Evolutionary conservation across 2,329 filamentous ascomycete genomes (phyloP).

Genomic region (Scedosporium aurantiacum): DNA sequence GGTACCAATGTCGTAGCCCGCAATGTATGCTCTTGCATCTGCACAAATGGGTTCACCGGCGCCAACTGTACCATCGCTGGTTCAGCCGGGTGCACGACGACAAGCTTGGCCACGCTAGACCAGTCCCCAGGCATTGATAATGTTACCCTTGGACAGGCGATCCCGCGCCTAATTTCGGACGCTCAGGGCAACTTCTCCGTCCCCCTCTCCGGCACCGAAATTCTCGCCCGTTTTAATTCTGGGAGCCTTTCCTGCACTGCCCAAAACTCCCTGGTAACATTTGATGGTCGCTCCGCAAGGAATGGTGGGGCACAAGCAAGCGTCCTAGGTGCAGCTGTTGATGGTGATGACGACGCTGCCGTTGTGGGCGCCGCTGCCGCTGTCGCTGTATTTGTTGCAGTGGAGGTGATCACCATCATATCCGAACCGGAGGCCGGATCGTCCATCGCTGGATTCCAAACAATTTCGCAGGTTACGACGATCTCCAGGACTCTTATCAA

Average conservation of each 20-base stretch:
- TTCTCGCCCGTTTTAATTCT: constrained; percentile 67
- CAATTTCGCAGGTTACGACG: constrained; percentile 6
- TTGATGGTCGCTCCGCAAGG: constrained; percentile 47
- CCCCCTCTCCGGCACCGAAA: constrained; percentile 54
- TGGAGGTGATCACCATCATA: constrained; percentile 7
- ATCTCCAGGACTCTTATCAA: constrained; percentile 5
- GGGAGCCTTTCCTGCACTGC: constrained; percentile 68
- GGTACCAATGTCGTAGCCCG: constrained; percentile 62
- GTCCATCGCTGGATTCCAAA: constrained; percentile 2
- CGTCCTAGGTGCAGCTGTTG: constrained; percentile 14
- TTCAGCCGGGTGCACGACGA: constrained; percentile 41
- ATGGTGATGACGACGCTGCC: constrained; percentile 4
- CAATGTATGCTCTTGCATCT: constrained; percentile 72
- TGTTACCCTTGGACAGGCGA: constrained; percentile 69
- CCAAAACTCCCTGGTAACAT: constrained; percentile 81
- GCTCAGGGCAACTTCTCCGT: constrained; percentile 63
- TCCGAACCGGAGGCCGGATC: background rate
- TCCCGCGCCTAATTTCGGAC: constrained; percentile 61
- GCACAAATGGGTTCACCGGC: constrained; percentile 73
- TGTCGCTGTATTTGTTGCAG: constrained; percentile 6
- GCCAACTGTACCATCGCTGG: constrained; percentile 37
- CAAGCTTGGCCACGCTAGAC: constrained; percentile 29
- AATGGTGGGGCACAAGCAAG: constrained; percentile 18
- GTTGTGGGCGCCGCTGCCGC: background rate
- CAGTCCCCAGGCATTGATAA: constrained; percentile 36